phyloP scores from a whole-genome alignment of 2,329 filamentous ascomycete genomes.

The Dothideomycetes sp. region DNA sequence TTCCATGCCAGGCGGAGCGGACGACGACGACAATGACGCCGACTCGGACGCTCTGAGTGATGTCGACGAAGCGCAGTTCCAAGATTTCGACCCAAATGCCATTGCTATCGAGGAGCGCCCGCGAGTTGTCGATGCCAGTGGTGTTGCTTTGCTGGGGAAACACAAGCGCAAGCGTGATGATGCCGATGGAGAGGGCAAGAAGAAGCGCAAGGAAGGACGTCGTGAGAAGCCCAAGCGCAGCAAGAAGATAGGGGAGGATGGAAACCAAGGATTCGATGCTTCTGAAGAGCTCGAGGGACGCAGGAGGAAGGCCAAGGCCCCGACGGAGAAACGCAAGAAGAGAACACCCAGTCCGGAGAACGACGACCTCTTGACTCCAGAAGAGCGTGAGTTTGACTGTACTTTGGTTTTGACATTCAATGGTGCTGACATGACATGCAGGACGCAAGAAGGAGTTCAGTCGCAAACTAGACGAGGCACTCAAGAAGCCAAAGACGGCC shows the following conservation, averaged over 20 bases:
- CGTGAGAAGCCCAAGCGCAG: slow-evolving; percentile 44
- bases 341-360: slow-evolving; percentile 51
- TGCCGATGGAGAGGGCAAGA: slow-evolving; percentile 56
- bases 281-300: slow-evolving; percentile 47
- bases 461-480: slow-evolving; percentile 74
- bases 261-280: slow-evolving; percentile 43
- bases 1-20: slow-evolving; percentile 22
- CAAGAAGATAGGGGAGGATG: slow-evolving; percentile 52
- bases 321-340: slow-evolving; percentile 27
- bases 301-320: slow-evolving; percentile 40
- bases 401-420: background rate
- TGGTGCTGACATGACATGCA: slow-evolving; percentile 24
- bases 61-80: slow-evolving; percentile 56
- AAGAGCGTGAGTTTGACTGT: slow-evolving; percentile 55
- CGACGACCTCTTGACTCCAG: slow-evolving; percentile 71
- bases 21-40: slow-evolving; percentile 44
- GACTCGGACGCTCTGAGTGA: slow-evolving; percentile 54
- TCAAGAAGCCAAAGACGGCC: slow-evolving; percentile 71
- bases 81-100: slow-evolving; percentile 53
- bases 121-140: slow-evolving; percentile 52
- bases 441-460: slow-evolving; percentile 73
- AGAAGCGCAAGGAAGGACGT: slow-evolving; percentile 52
- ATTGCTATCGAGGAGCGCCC: slow-evolving; percentile 53
- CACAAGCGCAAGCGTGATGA: slow-evolving; percentile 58
- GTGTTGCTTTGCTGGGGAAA: slow-evolving; percentile 51